A percentile compares a stretch with the other conserved stretches of the same genome.
Evolutionary conservation across 352 stramenopile species (phyloP).

Genomic region (Plasmopara muralis): DNA sequence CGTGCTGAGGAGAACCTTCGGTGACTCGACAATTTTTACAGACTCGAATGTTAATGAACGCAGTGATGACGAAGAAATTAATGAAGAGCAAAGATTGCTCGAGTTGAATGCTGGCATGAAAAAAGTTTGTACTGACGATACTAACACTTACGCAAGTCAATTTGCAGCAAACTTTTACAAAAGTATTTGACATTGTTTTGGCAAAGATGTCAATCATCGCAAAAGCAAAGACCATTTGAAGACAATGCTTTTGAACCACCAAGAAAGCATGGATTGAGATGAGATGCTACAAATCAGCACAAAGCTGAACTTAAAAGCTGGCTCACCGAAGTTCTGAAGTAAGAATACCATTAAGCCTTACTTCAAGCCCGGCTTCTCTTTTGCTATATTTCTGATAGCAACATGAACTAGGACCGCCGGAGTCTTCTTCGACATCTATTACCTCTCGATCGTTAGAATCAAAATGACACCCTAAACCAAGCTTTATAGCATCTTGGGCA

Average conservation of each 20-base stretch:
- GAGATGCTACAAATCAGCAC: background rate
- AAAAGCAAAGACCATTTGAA: background rate
- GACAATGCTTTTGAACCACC: background rate
- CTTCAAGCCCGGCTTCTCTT: too few species aligned
- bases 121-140: background rate
- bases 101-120: background rate
- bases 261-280: background rate
- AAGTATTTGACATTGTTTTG: background rate
- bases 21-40: too few species aligned
- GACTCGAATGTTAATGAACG: too few species aligned
- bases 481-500: too few species aligned
- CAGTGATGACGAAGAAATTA: background rate
- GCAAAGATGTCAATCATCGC: background rate
- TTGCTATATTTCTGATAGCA: too few species aligned
- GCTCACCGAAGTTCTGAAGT: background rate
- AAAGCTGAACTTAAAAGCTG: background rate
- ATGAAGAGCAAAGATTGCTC: background rate
- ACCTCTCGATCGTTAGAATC: too few species aligned
- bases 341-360: background rate
- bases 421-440: too few species aligned
- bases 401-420: too few species aligned
- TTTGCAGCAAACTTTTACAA: background rate
- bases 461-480: too few species aligned
- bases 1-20: too few species aligned
- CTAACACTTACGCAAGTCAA: background rate